Evolutionary conservation across 164 flowering plant species (phyloP).

Genomic region (Stephania cephalantha): DNA sequence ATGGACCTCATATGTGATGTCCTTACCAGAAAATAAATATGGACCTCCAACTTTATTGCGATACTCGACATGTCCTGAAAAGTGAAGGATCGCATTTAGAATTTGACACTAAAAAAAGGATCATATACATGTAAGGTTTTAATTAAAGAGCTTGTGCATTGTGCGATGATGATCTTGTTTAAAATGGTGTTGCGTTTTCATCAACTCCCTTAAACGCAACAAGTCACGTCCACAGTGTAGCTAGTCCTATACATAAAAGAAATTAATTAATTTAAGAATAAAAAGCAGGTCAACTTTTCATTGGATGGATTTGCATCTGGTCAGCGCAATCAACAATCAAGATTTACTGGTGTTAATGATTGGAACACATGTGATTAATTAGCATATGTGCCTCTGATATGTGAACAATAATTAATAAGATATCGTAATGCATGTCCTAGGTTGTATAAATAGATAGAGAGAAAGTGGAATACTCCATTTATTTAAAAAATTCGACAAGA

Average conservation of each 20-base stretch:
- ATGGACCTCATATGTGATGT: no score
- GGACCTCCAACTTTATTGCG: background rate
- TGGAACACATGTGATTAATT: background rate
- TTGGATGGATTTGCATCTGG: background rate
- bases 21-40: no score
- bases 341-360: background rate
- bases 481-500: no score
- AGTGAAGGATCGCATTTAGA: background rate
- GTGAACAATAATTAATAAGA: no score
- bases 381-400: background rate
- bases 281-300: background rate
- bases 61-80: background rate
- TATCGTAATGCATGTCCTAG: no score
- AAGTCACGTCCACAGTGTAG: background rate
- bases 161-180: background rate
- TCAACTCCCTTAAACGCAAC: background rate
- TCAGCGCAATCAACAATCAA: conserved; percentile 1
- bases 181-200: background rate
- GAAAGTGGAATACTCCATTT: no score
- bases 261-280: background rate
- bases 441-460: no score
- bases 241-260: background rate
- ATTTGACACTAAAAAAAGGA: no score
- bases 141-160: no score
- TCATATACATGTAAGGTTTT: no score